A percentile compares a stretch with the other conserved stretches of the same genome.
phyloP scores from a whole-genome alignment of 2,329 filamentous ascomycete genomes.

The Fusarium redolens region DNA sequence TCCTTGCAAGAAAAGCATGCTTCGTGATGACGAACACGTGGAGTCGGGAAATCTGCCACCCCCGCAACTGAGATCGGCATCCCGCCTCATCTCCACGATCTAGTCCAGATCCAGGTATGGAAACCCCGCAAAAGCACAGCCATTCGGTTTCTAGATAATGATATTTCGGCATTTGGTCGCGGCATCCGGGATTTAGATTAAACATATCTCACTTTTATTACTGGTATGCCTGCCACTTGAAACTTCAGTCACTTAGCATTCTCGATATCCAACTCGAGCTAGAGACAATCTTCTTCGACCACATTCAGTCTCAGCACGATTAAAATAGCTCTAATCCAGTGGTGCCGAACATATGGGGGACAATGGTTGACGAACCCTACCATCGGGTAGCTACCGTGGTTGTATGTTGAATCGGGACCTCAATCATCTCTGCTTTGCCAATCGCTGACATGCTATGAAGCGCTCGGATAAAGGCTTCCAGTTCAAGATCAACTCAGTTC shows the following conservation, averaged over 20 bases:
- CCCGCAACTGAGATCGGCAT: not conserved
- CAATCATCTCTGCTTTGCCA: too few relatives aligned
- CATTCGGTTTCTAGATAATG: not conserved
- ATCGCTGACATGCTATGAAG: not conserved
- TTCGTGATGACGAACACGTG: not conserved
- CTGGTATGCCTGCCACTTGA: not conserved
- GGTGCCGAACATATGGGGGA: not conserved
- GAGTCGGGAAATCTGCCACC: slow-evolving; percentile 10
- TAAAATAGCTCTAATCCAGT: not conserved
- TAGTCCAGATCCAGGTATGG: not conserved
- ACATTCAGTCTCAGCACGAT: too few relatives aligned
- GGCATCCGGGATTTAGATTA: not conserved
- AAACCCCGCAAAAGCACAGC: not conserved
- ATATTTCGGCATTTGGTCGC: not conserved
- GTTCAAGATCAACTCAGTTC: slow-evolving; percentile 8
- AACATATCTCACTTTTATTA: not conserved
- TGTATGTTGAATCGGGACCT: not conserved
- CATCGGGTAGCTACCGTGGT: not conserved
- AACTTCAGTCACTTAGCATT: not conserved
- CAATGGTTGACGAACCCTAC: not conserved
- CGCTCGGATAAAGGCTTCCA: slow-evolving; percentile 1
- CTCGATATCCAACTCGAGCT: not conserved
- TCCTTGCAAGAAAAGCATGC: not conserved
- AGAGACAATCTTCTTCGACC: accelerated
- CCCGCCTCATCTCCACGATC: not conserved